Evolutionary conservation across 2,329 filamentous ascomycete species (phyloP).

Genomic region (Talaromyces sp.): DNA sequence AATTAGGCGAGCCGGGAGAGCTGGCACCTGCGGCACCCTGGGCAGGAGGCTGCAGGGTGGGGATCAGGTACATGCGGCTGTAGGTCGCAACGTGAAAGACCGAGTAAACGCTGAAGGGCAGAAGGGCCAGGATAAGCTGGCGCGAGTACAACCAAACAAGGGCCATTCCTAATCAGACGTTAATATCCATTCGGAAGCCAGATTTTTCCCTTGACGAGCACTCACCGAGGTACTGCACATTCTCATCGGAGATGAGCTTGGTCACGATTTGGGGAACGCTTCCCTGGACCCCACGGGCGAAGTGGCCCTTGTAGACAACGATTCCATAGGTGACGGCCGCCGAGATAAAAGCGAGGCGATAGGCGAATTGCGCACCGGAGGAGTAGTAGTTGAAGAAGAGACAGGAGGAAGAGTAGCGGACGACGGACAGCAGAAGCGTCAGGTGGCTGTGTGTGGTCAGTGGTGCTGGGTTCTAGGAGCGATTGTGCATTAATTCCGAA

Average conservation of each 20-base stretch:
- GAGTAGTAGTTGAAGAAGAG: slow-evolving; percentile 85
- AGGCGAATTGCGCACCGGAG: slow-evolving; percentile 76
- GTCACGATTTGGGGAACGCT: slow-evolving; percentile 65
- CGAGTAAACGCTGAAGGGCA: slow-evolving; percentile 96
- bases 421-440: slow-evolving; percentile 77
- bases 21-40: slow-evolving; percentile 52
- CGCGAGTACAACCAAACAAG: slow-evolving; percentile 91
- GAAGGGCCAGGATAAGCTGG: slow-evolving; percentile 85
- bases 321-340: slow-evolving; percentile 95
- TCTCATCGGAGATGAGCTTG: slow-evolving; percentile 81
- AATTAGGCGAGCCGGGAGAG: slow-evolving; percentile 58
- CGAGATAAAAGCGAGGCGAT: slow-evolving; percentile 86
- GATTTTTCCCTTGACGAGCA: slow-evolving; percentile 8
- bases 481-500: slow-evolving; percentile 5
- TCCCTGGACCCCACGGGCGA: slow-evolving; percentile 74
- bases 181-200: slow-evolving; percentile 7
- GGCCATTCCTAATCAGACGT: slow-evolving; percentile 71
- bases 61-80: slow-evolving; percentile 88
- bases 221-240: slow-evolving; percentile 95
- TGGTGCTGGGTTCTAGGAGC: slow-evolving; percentile 6
- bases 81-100: slow-evolving; percentile 98
- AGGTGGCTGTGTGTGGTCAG: slow-evolving; percentile 67
- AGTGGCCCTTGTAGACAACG: slow-evolving; percentile 96
- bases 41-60: slow-evolving; percentile 73
- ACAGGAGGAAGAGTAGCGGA: slow-evolving; percentile 84